These are phyloP conservation scores for Camelina hispida DNA, from an alignment of 345 rosid species.

Conservation along the genomic window DNA sequence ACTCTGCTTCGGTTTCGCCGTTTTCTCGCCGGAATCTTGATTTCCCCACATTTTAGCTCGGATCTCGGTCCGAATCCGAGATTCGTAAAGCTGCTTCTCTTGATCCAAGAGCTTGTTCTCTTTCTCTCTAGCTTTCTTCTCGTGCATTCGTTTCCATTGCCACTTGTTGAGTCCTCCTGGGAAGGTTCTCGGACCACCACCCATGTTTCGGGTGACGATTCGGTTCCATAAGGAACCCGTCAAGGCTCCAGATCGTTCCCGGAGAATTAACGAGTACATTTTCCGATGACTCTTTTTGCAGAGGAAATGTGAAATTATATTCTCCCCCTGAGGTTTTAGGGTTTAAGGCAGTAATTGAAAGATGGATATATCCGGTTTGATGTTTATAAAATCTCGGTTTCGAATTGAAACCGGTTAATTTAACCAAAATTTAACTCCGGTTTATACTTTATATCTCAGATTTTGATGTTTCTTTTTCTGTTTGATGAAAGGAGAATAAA, in stretches of 20 bases:
- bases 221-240: slow-evolving; percentile 36
- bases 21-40: slow-evolving; percentile 36
- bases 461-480: too few species aligned
- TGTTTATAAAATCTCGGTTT: neutral
- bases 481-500: neutral
- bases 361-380: slow-evolving; percentile 21
- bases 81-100: slow-evolving; percentile 88
- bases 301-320: neutral
- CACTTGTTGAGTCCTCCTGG: slow-evolving; percentile 96
- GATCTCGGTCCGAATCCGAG: slow-evolving; percentile 74
- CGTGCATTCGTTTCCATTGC: slow-evolving; percentile 99
- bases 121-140: slow-evolving; percentile 89
- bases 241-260: slow-evolving; percentile 46
- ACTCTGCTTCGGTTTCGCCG: slow-evolving; percentile 14
- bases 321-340: slow-evolving; percentile 27
- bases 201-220: slow-evolving; percentile 68
- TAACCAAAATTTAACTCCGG: neutral
- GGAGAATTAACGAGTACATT: slow-evolving; percentile 46
- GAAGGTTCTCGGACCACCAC: slow-evolving; percentile 95
- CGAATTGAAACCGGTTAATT: neutral
- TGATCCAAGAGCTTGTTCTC: slow-evolving; percentile 83
- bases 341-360: slow-evolving; percentile 21
- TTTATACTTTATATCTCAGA: neutral
- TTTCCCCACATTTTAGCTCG: slow-evolving; percentile 57
- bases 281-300: neutral